These are phyloP conservation scores for Beverwykella pulmonaria DNA, from an alignment of 495 filamentous ascomycete species.

Conservation along the genomic window DNA sequence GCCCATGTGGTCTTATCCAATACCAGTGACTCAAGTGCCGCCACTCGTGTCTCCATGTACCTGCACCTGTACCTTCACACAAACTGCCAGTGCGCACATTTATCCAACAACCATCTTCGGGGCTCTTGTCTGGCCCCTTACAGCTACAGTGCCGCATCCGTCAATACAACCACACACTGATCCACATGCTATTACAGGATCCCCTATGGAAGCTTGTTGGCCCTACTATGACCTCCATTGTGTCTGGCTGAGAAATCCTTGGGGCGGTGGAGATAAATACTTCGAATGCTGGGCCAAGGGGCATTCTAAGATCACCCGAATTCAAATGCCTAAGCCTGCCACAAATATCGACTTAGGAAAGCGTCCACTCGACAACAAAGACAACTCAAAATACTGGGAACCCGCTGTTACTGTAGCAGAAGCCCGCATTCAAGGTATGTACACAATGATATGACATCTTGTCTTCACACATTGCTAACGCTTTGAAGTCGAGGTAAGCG, in stretches of 20 bases:
- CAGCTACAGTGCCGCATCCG: too few species aligned
- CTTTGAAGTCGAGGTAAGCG: background rate
- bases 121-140: too few species aligned
- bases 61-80: too few species aligned
- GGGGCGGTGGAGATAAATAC: constrained; percentile 4
- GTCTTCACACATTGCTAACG: background rate
- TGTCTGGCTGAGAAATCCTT: constrained; percentile 16
- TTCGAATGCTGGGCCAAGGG: constrained; percentile 16
- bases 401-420: background rate
- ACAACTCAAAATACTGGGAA: background rate
- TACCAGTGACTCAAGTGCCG: too few species aligned
- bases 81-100: too few species aligned
- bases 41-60: too few species aligned
- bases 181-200: background rate
- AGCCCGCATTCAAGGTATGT: background rate
- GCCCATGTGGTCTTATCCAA: background rate
- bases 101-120: too few species aligned
- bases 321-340: background rate
- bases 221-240: background rate
- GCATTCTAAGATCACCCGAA: background rate
- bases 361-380: background rate
- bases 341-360: background rate
- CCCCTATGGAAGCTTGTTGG: background rate
- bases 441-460: background rate
- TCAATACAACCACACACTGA: background rate